Base-by-base conservation (phyloP, 2,329 filamentous ascomycete species). In the Ophiostoma angusticollis region DNA sequence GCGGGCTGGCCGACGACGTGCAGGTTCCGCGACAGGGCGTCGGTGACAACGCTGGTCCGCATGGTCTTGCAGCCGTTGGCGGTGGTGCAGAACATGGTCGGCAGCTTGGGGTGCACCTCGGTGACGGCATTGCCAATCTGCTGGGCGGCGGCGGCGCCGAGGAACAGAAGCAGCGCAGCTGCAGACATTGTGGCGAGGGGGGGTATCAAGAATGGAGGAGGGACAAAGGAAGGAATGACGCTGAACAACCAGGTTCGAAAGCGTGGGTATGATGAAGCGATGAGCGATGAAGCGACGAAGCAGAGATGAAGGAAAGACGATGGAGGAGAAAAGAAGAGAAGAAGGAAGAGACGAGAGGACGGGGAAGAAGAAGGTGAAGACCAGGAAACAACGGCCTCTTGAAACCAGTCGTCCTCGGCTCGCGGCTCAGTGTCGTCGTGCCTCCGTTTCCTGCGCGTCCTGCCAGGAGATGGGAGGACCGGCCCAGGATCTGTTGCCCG, bases 101-200 rank as follows among this genome's bases (percentile, higher is more conserved):
- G 36, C 18, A 54, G 42, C 13, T 44, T 42, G 6, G 50, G 52
- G 34, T 53, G 50, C 8, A 46, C 44, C 38, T 54, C 51, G 13
- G 50, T 47, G 25, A 45, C 46, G 8, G 32, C 23, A 4, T 44
- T 50, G 37, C 51, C 51, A 35, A 51, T 49, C 29, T 48, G 37
- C 42, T 53, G 51, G 13, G 47, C 47, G 18, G 41, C 12, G 13
- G 32, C 31, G n/a, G 19, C 22, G n/a, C 21, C 23, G 32, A 45
- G 25, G 31, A 47, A n/a, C 14, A 42, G 37, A 14, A 37, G 39
- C 39, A 45, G 39, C 33, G 41, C 29, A 40, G 39, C 41, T 40
- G 42, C 42, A 21, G 35, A 24, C n/a, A n/a, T n/a, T n/a, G n/a
- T n/a, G n/a, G n/a, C n/a, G 11, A 16, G 29, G 14, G 21, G 24